Evolutionary conservation across 371 early-diverging fungal species (phyloP), one percentile per base, ranked within the genome.

Genomic region (Rhizopus microsporus): DNA sequence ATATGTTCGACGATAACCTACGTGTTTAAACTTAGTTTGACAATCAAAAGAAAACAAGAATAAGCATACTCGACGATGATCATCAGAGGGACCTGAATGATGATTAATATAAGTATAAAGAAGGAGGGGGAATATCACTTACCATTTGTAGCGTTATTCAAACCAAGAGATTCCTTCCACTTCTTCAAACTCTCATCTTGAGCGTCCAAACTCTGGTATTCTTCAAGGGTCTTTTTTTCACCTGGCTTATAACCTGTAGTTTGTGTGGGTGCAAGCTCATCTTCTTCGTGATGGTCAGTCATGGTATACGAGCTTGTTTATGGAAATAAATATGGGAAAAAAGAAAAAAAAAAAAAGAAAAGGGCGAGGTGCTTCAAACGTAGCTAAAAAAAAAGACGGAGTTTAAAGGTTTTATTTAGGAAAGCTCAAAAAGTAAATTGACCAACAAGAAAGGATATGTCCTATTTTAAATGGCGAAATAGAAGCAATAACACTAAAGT

Each of bases 91-190:
- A 12, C 75, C 79, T 60, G 39, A 13, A 10, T 49, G 32, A 15
- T 38, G 8, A 12, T 35, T 46, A 30, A 7, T 16, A 37, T 31
- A 51, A 10, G 31, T 6, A 29, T 1, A 6, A 52, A 45, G 16
- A 44, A 44, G 17, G 15, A 12, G 32, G 15, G 16, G 7, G 49
- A 16, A 9, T 4, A n/a, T 30, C 23, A 46, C 53, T 54, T 30
- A 46, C 35, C 44, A 82, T 84, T 77, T 62, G 74, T 63, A 46
- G 74, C 61, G 15, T 63, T 76, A 54, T 64, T 68, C 51, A 97
- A 78, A 42, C 97, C 97, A 46, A 97, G 87, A 39, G 93, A 92
- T 60, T 88, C 89, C 81, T 97, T 97, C 98, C 98, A 97, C 76
- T 93, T 95, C 60, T 83, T 78, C 51, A 97, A 85, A 23, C 96